Conservation (phyloP, 169 alveolate species). For the Cryptosporidium parvum region DNA sequence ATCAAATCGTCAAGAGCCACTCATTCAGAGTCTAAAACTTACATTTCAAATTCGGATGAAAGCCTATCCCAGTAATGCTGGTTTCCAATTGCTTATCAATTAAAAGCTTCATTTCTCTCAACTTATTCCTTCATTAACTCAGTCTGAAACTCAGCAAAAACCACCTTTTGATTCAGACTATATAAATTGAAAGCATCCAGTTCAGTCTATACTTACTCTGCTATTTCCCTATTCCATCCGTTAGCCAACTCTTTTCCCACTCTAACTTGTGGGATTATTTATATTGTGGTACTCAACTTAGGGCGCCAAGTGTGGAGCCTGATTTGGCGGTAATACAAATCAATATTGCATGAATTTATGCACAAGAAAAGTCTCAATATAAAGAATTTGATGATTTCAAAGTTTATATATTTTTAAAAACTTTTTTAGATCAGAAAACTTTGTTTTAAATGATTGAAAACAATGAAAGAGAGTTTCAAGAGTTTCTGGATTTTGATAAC, state of each 20-base stretch:
- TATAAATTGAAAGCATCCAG: not conserved
- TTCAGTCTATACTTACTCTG: not conserved
- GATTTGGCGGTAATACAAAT: not conserved
- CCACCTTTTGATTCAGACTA: not conserved
- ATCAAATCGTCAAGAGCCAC: not conserved
- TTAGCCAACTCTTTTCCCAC: not conserved
- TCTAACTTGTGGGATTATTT: not conserved
- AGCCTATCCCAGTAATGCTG: constrained; percentile 23
- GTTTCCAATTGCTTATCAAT: constrained; percentile 17
- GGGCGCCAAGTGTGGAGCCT: not conserved
- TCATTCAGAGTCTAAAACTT: not conserved
- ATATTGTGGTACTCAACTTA: not conserved
- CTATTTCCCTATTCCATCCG: not conserved
- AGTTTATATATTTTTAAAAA: too few relatives aligned
- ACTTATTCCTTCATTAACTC: not conserved
- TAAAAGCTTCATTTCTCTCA: constrained; percentile 17
- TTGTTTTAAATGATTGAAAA: not conserved
- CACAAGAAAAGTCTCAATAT: not conserved
- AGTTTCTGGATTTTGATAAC: not conserved
- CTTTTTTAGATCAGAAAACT: too few relatives aligned
- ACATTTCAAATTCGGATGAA: constrained; percentile 70
- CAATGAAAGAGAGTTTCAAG: not conserved
- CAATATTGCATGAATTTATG: constrained; percentile 8
- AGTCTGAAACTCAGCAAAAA: not conserved
- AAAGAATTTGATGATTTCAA: not conserved